These are phyloP conservation scores for Colletotrichum eleusines DNA, from an alignment of 2,329 filamentous ascomycete species.

Conservation along the genomic window DNA sequence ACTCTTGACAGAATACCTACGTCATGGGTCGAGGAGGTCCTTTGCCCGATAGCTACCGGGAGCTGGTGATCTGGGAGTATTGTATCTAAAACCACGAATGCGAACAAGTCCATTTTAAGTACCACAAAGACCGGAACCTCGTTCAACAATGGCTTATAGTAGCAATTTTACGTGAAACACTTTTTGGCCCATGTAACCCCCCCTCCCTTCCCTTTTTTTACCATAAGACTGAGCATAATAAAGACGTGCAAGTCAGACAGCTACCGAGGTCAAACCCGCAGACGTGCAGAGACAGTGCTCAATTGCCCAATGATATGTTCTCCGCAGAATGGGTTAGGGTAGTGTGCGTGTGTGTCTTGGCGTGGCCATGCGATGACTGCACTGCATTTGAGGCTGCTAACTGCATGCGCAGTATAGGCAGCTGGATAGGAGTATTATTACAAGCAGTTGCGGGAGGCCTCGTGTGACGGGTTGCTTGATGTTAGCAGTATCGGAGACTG, in stretches of 20 bases:
- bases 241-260: neutral
- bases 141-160: too few relatives aligned
- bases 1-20: neutral
- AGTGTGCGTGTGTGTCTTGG: neutral
- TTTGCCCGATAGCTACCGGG: neutral
- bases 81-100: conserved; percentile 41
- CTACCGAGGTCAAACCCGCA: neutral
- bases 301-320: conserved; percentile 12
- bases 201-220: too few relatives aligned
- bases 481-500: neutral
- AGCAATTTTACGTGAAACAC: neutral
- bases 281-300: neutral
- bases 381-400: neutral
- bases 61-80: conserved; percentile 11
- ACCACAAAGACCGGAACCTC: neutral
- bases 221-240: neutral
- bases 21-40: neutral
- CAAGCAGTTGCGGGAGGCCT: neutral
- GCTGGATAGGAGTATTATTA: neutral
- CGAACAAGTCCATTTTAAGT: conserved; percentile 37
- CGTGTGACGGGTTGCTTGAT: too few relatives aligned
- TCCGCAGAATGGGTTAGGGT: conserved; percentile 21
- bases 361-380: neutral
- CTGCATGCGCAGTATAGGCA: neutral
- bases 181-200: too few relatives aligned